Percentiles rank a stretch among this genome's conserved stretches.
These are phyloP conservation scores for Wolfiporia cocos DNA, from an alignment of 1,284 basidiomycete species.

Conservation along the genomic window DNA sequence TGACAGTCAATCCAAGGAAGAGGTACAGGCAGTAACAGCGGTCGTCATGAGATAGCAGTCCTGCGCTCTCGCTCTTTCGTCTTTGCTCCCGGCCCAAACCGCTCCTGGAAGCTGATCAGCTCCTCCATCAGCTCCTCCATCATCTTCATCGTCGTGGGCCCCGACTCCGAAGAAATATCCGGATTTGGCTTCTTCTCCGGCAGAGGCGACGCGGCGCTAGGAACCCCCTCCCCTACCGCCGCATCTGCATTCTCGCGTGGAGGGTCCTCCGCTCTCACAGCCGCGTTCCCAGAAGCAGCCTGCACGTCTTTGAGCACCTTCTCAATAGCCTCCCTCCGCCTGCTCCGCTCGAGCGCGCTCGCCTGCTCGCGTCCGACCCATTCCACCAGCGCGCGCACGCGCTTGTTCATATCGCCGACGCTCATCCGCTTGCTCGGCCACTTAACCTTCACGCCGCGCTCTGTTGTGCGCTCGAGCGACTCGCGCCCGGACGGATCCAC, in stretches of 20 bases:
- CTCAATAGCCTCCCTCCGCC: constrained; percentile 63
- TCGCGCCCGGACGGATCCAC: constrained; percentile 31
- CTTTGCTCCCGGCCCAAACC: constrained; percentile 62
- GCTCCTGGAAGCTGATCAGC: constrained; percentile 81
- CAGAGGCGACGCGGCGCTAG: constrained; percentile 14
- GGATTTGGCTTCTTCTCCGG: constrained; percentile 16
- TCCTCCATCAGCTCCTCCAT: constrained; percentile 89
- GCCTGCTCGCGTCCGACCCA: constrained; percentile 87
- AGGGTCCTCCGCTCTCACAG: constrained; percentile 5
- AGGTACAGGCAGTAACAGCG: too few relatives aligned
- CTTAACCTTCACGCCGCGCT: constrained; percentile 87
- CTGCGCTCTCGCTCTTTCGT: constrained; percentile 50
- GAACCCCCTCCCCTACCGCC: constrained; percentile 6
- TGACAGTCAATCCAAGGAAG: too few relatives aligned
- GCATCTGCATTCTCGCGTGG: constrained; percentile 6
- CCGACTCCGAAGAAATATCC: constrained; percentile 3
- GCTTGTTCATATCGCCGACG: constrained; percentile 95
- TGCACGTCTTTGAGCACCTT: constrained; percentile 39
- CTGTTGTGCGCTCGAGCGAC: constrained; percentile 55
- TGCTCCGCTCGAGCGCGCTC: constrained; percentile 65
- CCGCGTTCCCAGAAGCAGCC: constrained; percentile 6
- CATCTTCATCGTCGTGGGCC: constrained; percentile 58
- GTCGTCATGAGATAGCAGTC: constrained; percentile 32
- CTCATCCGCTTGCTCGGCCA: constrained; percentile 95
- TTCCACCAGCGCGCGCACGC: constrained; percentile 86